Evolutionary conservation across 495 filamentous ascomycete species (phyloP).

Genomic region (Aspergillus homomorphus): DNA sequence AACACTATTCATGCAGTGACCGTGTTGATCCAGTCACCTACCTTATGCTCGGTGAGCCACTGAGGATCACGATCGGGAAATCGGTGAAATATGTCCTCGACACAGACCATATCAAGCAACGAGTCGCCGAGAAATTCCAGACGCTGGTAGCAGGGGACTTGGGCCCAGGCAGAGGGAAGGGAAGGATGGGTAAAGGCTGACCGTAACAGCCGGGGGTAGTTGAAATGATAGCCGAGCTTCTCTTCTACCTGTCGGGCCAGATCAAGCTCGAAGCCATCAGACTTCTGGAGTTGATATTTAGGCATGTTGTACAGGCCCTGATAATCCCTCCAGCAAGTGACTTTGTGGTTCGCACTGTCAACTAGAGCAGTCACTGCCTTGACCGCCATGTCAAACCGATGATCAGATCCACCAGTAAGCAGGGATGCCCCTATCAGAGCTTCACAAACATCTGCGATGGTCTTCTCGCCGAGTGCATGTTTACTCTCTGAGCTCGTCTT

Average conservation of each 20-base stretch:
- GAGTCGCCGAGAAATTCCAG: slow-evolving; percentile 93
- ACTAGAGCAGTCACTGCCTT: slow-evolving; percentile 79
- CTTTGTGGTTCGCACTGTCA: slow-evolving; percentile 60
- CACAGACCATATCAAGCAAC: slow-evolving; percentile 81
- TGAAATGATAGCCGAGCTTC: slow-evolving; percentile 77
- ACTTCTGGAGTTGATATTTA: slow-evolving; percentile 59
- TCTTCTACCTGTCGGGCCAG: slow-evolving; percentile 62
- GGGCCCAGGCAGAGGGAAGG: slow-evolving; percentile 65
- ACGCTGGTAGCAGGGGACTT: slow-evolving; percentile 84
- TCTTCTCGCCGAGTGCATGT: slow-evolving; percentile 80
- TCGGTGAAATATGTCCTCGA: slow-evolving; percentile 73
- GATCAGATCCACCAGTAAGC: slow-evolving; percentile 54
- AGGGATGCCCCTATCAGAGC: slow-evolving; percentile 89
- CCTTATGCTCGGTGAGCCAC: slow-evolving; percentile 97
- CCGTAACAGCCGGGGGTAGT: slow-evolving; percentile 68
- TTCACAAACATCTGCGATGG: slow-evolving; percentile 96
- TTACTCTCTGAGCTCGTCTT: slow-evolving; percentile 48
- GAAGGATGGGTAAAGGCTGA: slow-evolving; percentile 91
- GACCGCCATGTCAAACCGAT: slow-evolving; percentile 75
- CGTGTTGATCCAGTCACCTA: slow-evolving; percentile 18
- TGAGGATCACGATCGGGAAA: slow-evolving; percentile 83
- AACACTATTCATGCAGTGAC: not conserved
- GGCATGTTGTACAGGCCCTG: slow-evolving; percentile 67
- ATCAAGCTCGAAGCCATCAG: slow-evolving; percentile 54
- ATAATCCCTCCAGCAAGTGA: slow-evolving; percentile 70